phyloP scores from a whole-genome alignment of 1,139 yeast genomes.

The Candida mesenterica region DNA sequence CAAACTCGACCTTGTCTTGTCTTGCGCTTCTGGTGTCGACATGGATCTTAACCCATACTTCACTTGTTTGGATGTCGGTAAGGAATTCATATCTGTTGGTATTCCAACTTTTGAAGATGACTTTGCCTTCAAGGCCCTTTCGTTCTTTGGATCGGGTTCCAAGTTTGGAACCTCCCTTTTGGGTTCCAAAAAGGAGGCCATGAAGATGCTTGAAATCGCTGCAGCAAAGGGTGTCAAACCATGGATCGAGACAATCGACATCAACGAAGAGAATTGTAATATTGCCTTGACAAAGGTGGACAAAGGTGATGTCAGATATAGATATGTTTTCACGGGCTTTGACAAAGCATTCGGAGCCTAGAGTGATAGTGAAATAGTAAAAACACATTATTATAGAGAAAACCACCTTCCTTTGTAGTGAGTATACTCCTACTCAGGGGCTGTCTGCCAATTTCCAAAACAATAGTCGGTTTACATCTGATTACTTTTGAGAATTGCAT shows the following conservation, averaged over 20 bases:
- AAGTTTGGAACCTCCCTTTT: slow-evolving; percentile 30
- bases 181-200: slow-evolving; percentile 20
- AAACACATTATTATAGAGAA: too few relatives aligned
- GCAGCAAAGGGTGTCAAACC: slow-evolving; percentile 40
- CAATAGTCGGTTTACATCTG: too few relatives aligned
- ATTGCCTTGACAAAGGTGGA: slow-evolving; percentile 31
- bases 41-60: slow-evolving; percentile 31
- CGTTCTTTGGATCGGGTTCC: slow-evolving; percentile 29
- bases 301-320: slow-evolving; percentile 23
- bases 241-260: slow-evolving; percentile 42
- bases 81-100: slow-evolving; percentile 55
- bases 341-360: too few relatives aligned
- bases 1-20: slow-evolving; percentile 46
- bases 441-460: too few relatives aligned
- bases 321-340: slow-evolving; percentile 16
- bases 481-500: too few relatives aligned
- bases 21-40: slow-evolving; percentile 45
- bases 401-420: too few relatives aligned
- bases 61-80: slow-evolving; percentile 38
- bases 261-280: slow-evolving; percentile 29
- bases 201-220: slow-evolving; percentile 32
- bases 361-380: too few relatives aligned
- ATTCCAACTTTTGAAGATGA: slow-evolving; percentile 38
- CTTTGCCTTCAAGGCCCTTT: slow-evolving; percentile 26
- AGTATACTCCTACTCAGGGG: too few relatives aligned